Evolutionary conservation across 345 rosid genomes (phyloP).

Genomic region (Microthlaspi erraticum): DNA sequence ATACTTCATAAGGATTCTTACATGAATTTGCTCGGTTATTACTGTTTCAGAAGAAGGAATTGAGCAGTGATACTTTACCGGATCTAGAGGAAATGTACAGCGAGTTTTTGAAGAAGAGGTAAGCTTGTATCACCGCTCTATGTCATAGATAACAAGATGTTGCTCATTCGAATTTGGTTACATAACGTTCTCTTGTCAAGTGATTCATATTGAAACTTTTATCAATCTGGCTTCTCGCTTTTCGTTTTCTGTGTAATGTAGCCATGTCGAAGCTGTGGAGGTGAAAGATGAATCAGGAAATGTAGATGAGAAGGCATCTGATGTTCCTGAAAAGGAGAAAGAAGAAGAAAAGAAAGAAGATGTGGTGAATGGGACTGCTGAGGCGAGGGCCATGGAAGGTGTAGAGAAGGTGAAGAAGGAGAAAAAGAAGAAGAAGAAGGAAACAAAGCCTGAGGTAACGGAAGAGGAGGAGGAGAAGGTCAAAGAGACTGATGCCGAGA

Average conservation of each 20-base stretch:
- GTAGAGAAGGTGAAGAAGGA: conserved; percentile 45
- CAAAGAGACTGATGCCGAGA: conserved; percentile 38
- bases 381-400: conserved; percentile 24
- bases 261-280: conserved; percentile 20
- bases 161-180: too few species aligned
- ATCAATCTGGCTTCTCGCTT: background rate
- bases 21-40: conserved; percentile 1
- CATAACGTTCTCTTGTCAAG: too few species aligned
- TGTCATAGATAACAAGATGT: background rate
- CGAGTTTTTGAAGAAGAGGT: conserved; percentile 60
- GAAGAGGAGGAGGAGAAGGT: conserved; percentile 46
- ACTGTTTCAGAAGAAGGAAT: conserved; percentile 57
- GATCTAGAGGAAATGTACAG: conserved; percentile 66
- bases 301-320: conserved; percentile 15
- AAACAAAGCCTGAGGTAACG: conserved; percentile 39
- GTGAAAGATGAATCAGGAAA: conserved; percentile 4
- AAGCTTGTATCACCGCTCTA: conserved; percentile 5
- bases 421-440: conserved; percentile 56
- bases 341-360: conserved; percentile 15
- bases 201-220: background rate
- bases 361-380: background rate
- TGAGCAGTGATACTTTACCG: conserved; percentile 36
- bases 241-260: conserved; percentile 20
- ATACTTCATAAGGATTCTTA: background rate
- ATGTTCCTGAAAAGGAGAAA: background rate